These are phyloP conservation scores for Eucalyptus tenuipes DNA, from an alignment of 345 rosid genomes.

Conservation along the genomic window DNA sequence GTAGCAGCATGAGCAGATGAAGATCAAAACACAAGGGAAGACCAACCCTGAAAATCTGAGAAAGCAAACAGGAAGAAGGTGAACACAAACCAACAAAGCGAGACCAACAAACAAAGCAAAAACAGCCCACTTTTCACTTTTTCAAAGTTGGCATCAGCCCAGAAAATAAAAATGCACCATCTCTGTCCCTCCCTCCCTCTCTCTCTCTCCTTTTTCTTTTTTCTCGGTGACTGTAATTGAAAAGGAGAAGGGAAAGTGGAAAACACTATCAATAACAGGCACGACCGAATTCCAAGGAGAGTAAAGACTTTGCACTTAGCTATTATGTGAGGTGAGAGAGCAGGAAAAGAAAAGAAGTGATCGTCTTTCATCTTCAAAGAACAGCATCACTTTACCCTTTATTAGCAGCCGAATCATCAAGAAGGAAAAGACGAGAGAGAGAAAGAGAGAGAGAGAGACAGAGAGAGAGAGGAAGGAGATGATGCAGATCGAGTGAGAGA, in stretches of 20 bases:
- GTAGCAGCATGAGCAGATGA: not conserved
- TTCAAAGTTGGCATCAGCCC: not conserved
- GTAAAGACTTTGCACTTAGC: not conserved
- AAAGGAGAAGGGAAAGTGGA: not conserved
- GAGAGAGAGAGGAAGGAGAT: not conserved
- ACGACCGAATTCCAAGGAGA: not conserved
- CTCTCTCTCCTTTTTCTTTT: not conserved
- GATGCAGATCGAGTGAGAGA: not conserved
- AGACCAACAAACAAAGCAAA: slow-evolving; percentile 6
- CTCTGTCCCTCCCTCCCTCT: not conserved
- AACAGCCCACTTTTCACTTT: not conserved
- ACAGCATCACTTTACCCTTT: not conserved
- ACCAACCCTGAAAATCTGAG: not conserved
- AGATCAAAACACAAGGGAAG: slow-evolving; percentile 1
- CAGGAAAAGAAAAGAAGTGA: not conserved
- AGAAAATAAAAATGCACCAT: not conserved
- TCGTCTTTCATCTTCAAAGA: not conserved
- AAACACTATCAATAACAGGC: not conserved
- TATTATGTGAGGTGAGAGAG: not conserved
- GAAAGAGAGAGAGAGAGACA: not conserved
- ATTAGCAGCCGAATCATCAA: not conserved
- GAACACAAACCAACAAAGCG: slow-evolving; percentile 11
- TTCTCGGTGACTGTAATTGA: not conserved
- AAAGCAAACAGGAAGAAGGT: not conserved
- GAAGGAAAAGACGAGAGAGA: not conserved